These are phyloP conservation scores for Carex parvula DNA, from an alignment of 176 grass and related monocot genomes.

Conservation along the genomic window DNA sequence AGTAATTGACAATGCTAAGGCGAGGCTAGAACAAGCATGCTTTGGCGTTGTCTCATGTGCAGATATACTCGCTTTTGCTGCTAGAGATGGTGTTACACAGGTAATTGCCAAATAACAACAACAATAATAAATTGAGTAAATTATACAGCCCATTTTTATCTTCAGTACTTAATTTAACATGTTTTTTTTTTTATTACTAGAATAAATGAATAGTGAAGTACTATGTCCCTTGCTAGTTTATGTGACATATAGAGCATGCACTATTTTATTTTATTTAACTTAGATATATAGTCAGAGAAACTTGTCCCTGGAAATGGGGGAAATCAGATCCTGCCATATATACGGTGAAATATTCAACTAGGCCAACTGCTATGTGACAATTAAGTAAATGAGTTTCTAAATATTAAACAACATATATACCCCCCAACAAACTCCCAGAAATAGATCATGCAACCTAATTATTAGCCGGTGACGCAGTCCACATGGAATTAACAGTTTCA, in stretches of 20 bases:
- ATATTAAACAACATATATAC: neutral
- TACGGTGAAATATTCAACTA: neutral
- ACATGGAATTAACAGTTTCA: neutral
- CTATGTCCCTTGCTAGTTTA: neutral
- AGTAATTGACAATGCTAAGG: conserved; percentile 63
- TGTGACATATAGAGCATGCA: neutral
- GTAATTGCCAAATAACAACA: conserved; percentile 19
- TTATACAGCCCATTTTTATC: neutral
- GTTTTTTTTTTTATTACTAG: too few species aligned
- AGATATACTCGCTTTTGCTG: conserved; percentile 90
- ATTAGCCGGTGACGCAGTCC: neutral
- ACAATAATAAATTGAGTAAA: neutral
- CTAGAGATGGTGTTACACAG: conserved; percentile 70
- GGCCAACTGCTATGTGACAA: neutral
- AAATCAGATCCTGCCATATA: too few species aligned
- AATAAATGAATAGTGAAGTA: neutral
- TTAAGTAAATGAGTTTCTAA: neutral
- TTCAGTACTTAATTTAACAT: neutral
- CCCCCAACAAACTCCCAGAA: neutral
- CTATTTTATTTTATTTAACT: too few species aligned
- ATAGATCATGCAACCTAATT: neutral
- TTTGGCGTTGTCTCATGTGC: conserved; percentile 69
- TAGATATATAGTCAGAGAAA: too few species aligned
- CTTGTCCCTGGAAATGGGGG: too few species aligned
- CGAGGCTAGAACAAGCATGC: conserved; percentile 61